Conservation (phyloP, 129 eudicot genomes). For the Artemisia tridentata region DNA sequence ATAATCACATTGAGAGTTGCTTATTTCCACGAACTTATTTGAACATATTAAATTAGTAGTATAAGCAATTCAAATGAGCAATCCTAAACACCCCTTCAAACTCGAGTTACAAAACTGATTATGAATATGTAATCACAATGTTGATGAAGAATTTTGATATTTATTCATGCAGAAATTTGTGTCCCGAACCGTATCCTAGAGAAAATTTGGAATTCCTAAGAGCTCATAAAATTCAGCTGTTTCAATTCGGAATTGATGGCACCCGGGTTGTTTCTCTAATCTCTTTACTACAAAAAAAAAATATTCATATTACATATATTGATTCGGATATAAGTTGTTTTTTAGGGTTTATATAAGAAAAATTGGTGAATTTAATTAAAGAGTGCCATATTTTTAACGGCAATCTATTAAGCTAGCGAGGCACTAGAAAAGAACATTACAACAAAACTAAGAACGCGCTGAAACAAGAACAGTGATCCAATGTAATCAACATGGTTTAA, state of each 20-base stretch:
- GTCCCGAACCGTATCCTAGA: constrained; percentile 58
- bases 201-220: constrained; percentile 48
- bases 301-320: neutral
- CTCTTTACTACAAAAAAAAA: neutral
- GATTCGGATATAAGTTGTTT: neutral
- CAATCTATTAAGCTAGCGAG: too few species aligned
- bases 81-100: too few species aligned
- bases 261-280: constrained; percentile 45
- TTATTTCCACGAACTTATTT: too few species aligned
- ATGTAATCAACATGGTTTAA: too few species aligned
- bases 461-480: too few species aligned
- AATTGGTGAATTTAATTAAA: neutral
- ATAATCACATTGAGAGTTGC: too few species aligned
- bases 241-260: constrained; percentile 63
- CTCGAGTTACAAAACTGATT: neutral
- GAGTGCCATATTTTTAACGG: too few species aligned
- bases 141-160: constrained; percentile 1
- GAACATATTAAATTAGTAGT: too few species aligned
- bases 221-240: constrained; percentile 44
- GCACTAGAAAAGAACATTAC: too few species aligned
- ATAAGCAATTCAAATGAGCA: too few species aligned
- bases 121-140: neutral
- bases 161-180: constrained; percentile 46
- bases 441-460: too few species aligned
- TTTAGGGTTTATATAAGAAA: neutral